Percentiles rank a stretch among this genome's conserved stretches.
Evolutionary conservation across 208 protist species (phyloP).

Genomic region (Leishmania aethiopica): DNA sequence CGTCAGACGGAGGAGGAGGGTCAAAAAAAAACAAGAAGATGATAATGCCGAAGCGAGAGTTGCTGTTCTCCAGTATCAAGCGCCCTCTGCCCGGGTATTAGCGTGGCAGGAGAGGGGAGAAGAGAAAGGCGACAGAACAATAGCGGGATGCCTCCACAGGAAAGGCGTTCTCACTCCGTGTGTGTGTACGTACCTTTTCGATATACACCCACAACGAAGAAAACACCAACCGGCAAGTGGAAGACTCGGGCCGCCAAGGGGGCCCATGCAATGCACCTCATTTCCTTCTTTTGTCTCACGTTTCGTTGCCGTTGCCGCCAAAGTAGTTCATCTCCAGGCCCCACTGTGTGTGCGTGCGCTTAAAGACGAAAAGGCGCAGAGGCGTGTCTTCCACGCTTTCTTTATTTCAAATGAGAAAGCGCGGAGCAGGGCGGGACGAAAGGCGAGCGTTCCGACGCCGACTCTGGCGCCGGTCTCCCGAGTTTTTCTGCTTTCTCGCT

Average conservation of each 20-base stretch:
- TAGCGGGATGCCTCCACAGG: neutral
- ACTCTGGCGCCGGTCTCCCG: neutral
- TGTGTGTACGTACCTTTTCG: neutral
- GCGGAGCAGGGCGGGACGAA: neutral
- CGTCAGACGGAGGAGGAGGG: too few species aligned
- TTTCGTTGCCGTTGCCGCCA: neutral
- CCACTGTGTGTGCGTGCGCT: too few species aligned
- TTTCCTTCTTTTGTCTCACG: neutral
- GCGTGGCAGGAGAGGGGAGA: neutral
- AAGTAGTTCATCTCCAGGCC: neutral
- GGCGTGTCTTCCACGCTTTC: neutral
- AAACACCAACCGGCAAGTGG: neutral
- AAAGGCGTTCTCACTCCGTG: neutral
- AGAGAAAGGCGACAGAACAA: neutral
- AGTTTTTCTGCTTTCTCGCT: neutral
- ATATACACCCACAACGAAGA: neutral
- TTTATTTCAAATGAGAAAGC: neutral
- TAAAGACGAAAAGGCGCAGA: neutral
- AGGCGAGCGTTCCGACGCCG: neutral
- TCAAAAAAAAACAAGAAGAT: neutral
- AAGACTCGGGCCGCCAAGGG: neutral
- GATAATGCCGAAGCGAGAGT: neutral
- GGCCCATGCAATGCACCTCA: neutral
- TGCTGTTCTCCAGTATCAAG: neutral
- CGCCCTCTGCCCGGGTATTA: neutral